Evolutionary conservation across 257 asterid genomes (phyloP), one percentile per base, ranked within the genome.

Genomic region (Solanum bulbocastanum): DNA sequence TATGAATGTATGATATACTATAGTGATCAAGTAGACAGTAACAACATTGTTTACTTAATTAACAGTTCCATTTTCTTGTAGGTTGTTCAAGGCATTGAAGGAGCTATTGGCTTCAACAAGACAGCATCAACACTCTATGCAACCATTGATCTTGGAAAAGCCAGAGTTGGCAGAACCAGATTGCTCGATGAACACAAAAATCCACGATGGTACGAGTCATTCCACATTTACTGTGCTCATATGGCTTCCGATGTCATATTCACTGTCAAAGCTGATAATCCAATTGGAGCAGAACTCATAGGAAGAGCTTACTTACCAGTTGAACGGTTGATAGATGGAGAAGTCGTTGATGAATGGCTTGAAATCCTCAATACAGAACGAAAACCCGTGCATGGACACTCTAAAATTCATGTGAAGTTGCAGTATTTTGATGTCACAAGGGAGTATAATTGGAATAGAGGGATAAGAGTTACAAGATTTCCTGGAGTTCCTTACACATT

Each of bases 1-100:
- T 44, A 44, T 42, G 49, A 11, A 36, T 36, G 40, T 37, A 37
- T 44, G 5, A 44, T 44, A 44, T 44, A 44, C 52, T 44, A 44
- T 44, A 49, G n/a, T 16, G n/a, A 52, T 52, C 22, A 56, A 52
- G 10, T 18, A 56, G 82, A 36, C 5, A 20, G 10, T 37, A 75
- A 37, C 5, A 75, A 75, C n/a, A 22, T 23, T 22, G 56, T 75
- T 9, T 36, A 22, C 30, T 33, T 72, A 18, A 18, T 37, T 75
- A 23, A 1, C 23, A 12, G 58, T n/a, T 25, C 14, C 84, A 78
- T 30, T 83, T n/a, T 30, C 0, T 40, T 49, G 79, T 89, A 93
- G 98, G 85, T 91, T n/a, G 89, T 89, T 6, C 92, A 87, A 72
- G 96, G 96, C 82, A n/a, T 94, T 5, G 98, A 92, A 87, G 89